Conservation (phyloP, 1,284 basidiomycete genomes). For the Taiwanofungus camphoratus region DNA sequence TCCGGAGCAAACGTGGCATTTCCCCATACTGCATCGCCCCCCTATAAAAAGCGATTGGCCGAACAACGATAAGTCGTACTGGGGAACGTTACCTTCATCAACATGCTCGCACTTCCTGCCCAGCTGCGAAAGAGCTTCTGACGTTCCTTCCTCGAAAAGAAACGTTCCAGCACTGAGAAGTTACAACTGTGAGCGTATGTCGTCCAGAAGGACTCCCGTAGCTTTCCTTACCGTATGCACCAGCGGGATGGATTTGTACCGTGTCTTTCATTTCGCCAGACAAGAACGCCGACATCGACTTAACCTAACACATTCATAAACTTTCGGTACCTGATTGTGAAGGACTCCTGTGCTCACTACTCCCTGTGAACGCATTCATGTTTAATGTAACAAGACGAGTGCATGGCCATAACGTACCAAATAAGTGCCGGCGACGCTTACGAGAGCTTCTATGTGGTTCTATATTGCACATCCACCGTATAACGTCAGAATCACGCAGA, state of each 20-base stretch:
- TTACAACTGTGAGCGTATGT: no score
- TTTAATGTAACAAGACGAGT: conserved; percentile 4
- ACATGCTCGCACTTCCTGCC: conserved; percentile 93
- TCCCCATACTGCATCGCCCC: conserved; percentile 91
- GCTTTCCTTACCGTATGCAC: conserved; percentile 59
- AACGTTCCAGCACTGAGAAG: conserved; percentile 74
- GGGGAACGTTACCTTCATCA: conserved; percentile 65
- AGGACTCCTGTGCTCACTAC: conserved; percentile 60
- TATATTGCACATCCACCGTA: conserved; percentile 25
- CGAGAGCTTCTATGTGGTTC: conserved; percentile 77
- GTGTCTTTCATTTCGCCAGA: conserved; percentile 96
- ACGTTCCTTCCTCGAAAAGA: conserved; percentile 89
- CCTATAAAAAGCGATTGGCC: conserved; percentile 37
- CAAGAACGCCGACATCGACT: conserved; percentile 94
- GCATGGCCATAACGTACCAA: conserved; percentile 42
- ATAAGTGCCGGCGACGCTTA: conserved; percentile 86
- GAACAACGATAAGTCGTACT: neutral
- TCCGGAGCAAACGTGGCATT: conserved; percentile 71
- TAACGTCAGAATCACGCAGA: neutral
- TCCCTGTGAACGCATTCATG: conserved; percentile 33
- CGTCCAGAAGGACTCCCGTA: neutral
- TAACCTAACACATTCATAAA: conserved; percentile 47
- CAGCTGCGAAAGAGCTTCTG: conserved; percentile 91
- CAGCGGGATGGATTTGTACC: conserved; percentile 85
- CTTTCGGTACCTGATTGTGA: neutral